These are phyloP conservation scores for Austroboletus festivus DNA, from an alignment of 768 basidiomycete genomes.

Conservation along the genomic window DNA sequence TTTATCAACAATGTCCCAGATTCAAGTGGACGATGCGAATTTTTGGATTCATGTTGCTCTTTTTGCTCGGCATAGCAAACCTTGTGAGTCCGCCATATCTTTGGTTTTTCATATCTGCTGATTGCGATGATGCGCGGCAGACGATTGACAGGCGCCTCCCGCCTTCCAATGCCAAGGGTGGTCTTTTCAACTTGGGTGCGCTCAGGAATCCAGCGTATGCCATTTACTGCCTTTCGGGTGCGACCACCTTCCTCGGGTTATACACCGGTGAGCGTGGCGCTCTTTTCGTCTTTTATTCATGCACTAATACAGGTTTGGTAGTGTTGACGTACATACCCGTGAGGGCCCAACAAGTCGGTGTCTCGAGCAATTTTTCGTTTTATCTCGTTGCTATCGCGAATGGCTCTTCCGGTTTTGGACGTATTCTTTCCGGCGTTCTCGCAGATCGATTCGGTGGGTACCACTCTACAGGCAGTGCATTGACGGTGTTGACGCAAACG, in stretches of 20 bases:
- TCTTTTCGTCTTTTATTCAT: too few relatives aligned
- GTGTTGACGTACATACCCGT: slow-evolving; percentile 68
- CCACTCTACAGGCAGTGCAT: neutral
- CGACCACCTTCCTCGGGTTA: slow-evolving; percentile 61
- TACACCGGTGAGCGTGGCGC: slow-evolving; percentile 50
- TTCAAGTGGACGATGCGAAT: slow-evolving; percentile 77
- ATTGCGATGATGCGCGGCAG: slow-evolving; percentile 20
- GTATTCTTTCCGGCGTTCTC: slow-evolving; percentile 49
- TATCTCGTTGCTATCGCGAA: slow-evolving; percentile 71
- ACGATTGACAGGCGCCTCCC: slow-evolving; percentile 48
- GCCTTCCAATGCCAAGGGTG: slow-evolving; percentile 49
- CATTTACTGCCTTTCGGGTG: slow-evolving; percentile 55
- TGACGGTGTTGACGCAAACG: neutral
- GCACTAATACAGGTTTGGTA: slow-evolving; percentile 21
- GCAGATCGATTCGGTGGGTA: slow-evolving; percentile 52
- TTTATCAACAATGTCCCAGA: slow-evolving; percentile 31
- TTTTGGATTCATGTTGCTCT: slow-evolving; percentile 58
- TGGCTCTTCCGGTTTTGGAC: slow-evolving; percentile 59
- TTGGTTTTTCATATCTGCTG: neutral
- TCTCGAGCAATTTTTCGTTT: slow-evolving; percentile 50
- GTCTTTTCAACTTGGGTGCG: slow-evolving; percentile 52
- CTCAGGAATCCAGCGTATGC: slow-evolving; percentile 49
- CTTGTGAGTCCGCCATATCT: slow-evolving; percentile 35
- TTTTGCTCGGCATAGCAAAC: slow-evolving; percentile 52
- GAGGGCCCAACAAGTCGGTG: slow-evolving; percentile 49